Base-by-base conservation (phyloP, 768 basidiomycete species). In the Boletellus ananiceps region DNA sequence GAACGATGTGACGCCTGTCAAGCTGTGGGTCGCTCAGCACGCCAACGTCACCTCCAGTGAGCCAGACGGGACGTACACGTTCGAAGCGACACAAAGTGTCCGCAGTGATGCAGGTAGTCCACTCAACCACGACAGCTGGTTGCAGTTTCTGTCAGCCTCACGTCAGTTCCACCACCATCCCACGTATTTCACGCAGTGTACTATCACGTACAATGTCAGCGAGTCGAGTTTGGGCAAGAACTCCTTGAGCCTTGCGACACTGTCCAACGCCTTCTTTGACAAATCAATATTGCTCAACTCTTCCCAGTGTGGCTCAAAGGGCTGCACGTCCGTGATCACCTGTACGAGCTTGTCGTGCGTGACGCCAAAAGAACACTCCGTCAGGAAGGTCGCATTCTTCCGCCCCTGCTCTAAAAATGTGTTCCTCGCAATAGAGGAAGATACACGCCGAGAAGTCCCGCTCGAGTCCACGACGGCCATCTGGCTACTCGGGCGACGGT, bases 221-320 rank as follows among this genome's bases (percentile, higher is more conserved):
- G 76, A 68, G 60, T 91, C 89, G 34, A 97, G 74, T 49, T 74
- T 77, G 16, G 93, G 93, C 59, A 97, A 63, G 65, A 97, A 93
- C 72, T 97, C 94, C 60, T 95, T 93, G 56, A 88, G 62, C 48
- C 86, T 68, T 34, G 82, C 81, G 14, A 86, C 76, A 58, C 82
- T 83, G 43, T 86, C 85, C 23, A 83, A 64, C 18, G 72, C 71
- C 64, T 79, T 81, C 44, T 72, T 67, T 34, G 74, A 75, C 47
- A 99, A 71, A 63, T 97, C 85, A 57, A 99, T 83, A 21, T 71
- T 68, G 48, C 60, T 73, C 51, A 99, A 69, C 35, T 79, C 74
- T 59, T 97, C 94, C 96, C 96, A 99, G 63, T 90, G 78, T 19
- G 94, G 93, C 62, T 93, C 91, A 67, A 89, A 96, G 16, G 94